Evolutionary conservation across 1,139 yeast genomes (phyloP).

Genomic region (Scheffersomyces lignicola): DNA sequence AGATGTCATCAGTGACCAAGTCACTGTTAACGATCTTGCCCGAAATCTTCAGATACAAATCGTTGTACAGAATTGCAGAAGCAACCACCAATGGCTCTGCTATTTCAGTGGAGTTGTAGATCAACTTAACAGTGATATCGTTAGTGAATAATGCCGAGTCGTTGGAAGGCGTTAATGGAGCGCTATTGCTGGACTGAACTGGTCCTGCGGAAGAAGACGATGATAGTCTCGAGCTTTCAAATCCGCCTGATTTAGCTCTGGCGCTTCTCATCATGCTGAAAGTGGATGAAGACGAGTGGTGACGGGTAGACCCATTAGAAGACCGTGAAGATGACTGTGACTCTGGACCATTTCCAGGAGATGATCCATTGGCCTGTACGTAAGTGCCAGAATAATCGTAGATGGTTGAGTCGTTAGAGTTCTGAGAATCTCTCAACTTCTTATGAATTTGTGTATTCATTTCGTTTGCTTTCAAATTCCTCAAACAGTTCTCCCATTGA

Average conservation of each 20-base stretch:
- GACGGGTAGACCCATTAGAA: slow-evolving; percentile 32
- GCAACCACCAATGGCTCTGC: slow-evolving; percentile 41
- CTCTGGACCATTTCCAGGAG: slow-evolving; percentile 10
- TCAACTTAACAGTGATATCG: slow-evolving; percentile 46
- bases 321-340: slow-evolving; percentile 17
- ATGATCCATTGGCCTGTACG: slow-evolving; percentile 14
- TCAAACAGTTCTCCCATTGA: slow-evolving; percentile 69
- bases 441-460: slow-evolving; percentile 43
- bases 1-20: slow-evolving; percentile 33
- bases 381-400: slow-evolving; percentile 25
- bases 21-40: slow-evolving; percentile 33
- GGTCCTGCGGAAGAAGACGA: slow-evolving; percentile 10
- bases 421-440: slow-evolving; percentile 41
- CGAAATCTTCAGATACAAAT: slow-evolving; percentile 45
- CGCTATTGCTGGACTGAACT: slow-evolving; percentile 14
- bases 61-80: slow-evolving; percentile 43
- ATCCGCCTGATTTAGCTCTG: slow-evolving; percentile 15
- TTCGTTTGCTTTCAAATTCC: slow-evolving; percentile 42
- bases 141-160: slow-evolving; percentile 6
- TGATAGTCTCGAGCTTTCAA: slow-evolving; percentile 10
- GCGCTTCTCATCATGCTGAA: slow-evolving; percentile 47
- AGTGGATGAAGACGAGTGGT: slow-evolving; percentile 46
- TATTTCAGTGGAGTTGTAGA: slow-evolving; percentile 46
- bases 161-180: slow-evolving; percentile 5
- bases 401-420: slow-evolving; percentile 24